Base-by-base conservation (phyloP, 2,329 filamentous ascomycete species). In the Apiospora rasikravindrae region DNA sequence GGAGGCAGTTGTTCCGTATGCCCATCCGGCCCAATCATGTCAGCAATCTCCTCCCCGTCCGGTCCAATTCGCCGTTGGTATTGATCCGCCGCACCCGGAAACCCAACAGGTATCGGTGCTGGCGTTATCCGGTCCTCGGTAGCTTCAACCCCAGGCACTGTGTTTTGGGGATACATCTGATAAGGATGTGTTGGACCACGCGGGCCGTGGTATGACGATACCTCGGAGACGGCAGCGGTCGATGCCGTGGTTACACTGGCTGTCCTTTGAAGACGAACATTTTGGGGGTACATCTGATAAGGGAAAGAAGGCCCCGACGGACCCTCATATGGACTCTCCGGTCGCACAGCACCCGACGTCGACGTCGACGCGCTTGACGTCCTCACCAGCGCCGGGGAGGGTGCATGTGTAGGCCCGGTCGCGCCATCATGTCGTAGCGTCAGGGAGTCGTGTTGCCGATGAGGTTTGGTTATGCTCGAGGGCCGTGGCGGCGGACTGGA, bases 1-100 rank as follows among this genome's bases (percentile, higher is more conserved):
- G 96, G 96, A 16, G 96, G 96, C 24, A 98, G 85, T 81, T 97
- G 94, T 82, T 98, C 96, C 1, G 93, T 92, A 79, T 98, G 95
- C 0, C 95, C 95, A 78, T 97, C 91, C 0, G 93, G 93, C 1
- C 95, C 95, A 69, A 98, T 92, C 70, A 98, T 90, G 80, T 95
- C 95, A 67, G 92, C 94, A n/a, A 89, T 86, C 77, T 98, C 95
- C 82, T 98, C 94, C 70, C 94, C 94, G 71, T 95, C 93, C 0
- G 94, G 92, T 0, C 93, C 93, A 69, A 94, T 82, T 69, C 92
- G 90, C 74, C 93, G 86, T 78, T 92, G 93, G 77, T 95, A 97
- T 71, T 88, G 84, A 73, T 88, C 89, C 7, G 86, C 86, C 47
- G 90, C 84, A 7, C 92, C 92, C 8, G 91, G 90, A 75, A 97